Percentiles rank a stretch among this genome's conserved stretches.
Evolutionary conservation across 352 stramenopile species (phyloP).

Genomic region (Blastocystis sp.): DNA sequence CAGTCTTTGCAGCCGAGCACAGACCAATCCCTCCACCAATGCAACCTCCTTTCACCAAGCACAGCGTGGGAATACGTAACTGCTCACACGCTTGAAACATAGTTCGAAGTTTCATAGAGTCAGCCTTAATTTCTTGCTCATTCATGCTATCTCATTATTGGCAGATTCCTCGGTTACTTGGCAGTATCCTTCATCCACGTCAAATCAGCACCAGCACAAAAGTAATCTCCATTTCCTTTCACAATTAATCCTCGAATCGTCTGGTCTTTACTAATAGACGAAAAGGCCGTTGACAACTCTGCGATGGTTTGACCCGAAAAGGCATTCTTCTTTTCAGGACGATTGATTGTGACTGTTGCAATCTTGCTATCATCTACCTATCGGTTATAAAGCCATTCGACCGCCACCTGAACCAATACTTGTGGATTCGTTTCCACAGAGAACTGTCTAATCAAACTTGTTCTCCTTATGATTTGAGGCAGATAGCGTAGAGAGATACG

Average conservation of each 20-base stretch:
- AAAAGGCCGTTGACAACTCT: conserved; percentile 39
- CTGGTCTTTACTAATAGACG: background rate
- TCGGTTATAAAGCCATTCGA: background rate
- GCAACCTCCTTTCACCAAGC: conserved; percentile 45
- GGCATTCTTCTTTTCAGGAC: conserved; percentile 58
- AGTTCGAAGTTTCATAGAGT: conserved; percentile 46
- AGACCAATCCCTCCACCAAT: conserved; percentile 36
- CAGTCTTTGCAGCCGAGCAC: conserved; percentile 29
- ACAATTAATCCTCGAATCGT: conserved; percentile 46
- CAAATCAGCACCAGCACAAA: conserved; percentile 57
- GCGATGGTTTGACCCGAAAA: conserved; percentile 50
- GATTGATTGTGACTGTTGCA: conserved; percentile 28
- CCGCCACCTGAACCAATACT: background rate
- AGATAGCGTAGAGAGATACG: background rate
- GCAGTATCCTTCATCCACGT: conserved; percentile 61
- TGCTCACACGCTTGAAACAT: conserved; percentile 19
- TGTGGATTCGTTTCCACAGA: background rate
- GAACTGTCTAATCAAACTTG: background rate
- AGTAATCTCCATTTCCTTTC: conserved; percentile 17
- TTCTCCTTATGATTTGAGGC: background rate
- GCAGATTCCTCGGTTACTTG: background rate
- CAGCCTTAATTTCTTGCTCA: conserved; percentile 15
- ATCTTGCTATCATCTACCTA: conserved; percentile 24
- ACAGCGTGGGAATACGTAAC: conserved; percentile 28
- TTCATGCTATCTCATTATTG: background rate